phyloP scores from a whole-genome alignment of 2,329 filamentous ascomycete genomes.

The Nemania diffusa region DNA sequence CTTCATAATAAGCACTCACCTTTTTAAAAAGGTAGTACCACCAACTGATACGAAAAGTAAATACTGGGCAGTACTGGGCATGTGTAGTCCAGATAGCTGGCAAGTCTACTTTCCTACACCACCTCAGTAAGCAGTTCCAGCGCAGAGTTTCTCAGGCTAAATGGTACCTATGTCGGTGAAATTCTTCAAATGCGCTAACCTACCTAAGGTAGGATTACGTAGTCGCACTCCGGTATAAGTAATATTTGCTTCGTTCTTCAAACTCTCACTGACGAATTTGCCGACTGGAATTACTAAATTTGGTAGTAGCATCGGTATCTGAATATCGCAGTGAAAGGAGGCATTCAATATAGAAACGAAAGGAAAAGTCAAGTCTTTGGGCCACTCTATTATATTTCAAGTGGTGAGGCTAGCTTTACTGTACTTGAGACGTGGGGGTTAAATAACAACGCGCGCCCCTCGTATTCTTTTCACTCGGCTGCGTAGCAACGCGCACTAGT shows the following conservation, averaged over 20 bases:
- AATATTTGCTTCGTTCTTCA: neutral
- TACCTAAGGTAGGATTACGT: neutral
- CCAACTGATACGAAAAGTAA: neutral
- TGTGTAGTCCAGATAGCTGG: neutral
- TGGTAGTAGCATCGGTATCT: neutral
- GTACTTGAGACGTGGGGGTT: slow-evolving; percentile 8
- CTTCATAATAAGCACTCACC: neutral
- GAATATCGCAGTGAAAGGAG: neutral
- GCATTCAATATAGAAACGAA: neutral
- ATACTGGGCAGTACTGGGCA: neutral
- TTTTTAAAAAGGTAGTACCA: neutral
- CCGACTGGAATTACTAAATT: neutral
- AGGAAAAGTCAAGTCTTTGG: neutral
- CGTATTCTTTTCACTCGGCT: slow-evolving; percentile 41
- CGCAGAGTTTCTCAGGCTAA: neutral
- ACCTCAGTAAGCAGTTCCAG: neutral
- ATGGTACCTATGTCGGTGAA: neutral
- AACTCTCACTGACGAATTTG: neutral
- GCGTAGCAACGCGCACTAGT: slow-evolving; percentile 26
- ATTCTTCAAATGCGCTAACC: neutral
- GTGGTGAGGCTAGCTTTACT: neutral
- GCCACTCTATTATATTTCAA: neutral
- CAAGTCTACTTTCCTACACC: neutral
- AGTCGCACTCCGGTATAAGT: neutral
- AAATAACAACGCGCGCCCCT: slow-evolving; percentile 26